phyloP scores from a whole-genome alignment of 805 yeast genomes.

The Wickerhamomyces ciferrii region DNA sequence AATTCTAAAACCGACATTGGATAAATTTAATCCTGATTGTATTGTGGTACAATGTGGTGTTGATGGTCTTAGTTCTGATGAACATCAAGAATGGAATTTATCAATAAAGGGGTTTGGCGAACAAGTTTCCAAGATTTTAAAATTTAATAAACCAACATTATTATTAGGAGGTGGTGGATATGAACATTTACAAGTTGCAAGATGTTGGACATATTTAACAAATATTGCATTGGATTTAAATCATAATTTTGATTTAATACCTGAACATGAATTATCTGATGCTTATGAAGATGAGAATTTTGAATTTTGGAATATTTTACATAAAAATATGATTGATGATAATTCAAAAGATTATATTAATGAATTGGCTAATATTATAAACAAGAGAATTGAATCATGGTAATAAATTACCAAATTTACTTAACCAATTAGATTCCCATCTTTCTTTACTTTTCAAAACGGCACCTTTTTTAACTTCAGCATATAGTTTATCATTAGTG shows the following conservation, averaged over 20 bases:
- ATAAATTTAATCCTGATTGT: conserved; percentile 39
- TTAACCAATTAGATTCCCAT: conserved; percentile 78
- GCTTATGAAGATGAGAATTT: conserved; percentile 37
- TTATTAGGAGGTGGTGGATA: conserved; percentile 80
- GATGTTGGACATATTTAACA: conserved; percentile 45
- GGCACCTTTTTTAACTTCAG: conserved; percentile 61
- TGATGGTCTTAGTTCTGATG: conserved; percentile 68
- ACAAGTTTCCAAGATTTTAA: conserved; percentile 26
- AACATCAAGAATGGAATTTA: conserved; percentile 64
- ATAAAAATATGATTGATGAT: conserved; percentile 26
- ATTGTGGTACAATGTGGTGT: conserved; percentile 67
- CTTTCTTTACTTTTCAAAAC: conserved; percentile 55
- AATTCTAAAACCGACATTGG: conserved; percentile 38
- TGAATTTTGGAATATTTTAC: conserved; percentile 42
- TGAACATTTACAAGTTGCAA: conserved; percentile 52
- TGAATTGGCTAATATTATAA: conserved; percentile 1
- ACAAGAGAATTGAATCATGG: conserved; percentile 7
- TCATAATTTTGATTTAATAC: conserved; percentile 40
- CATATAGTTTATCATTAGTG: conserved; percentile 26
- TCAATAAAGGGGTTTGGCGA: conserved; percentile 44
- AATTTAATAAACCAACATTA: conserved; percentile 30
- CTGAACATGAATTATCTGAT: conserved; percentile 44
- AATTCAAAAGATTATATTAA: conserved; percentile 26
- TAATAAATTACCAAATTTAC: conserved; percentile 15
- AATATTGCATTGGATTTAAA: conserved; percentile 13